Base-by-base conservation (phyloP, 1,284 basidiomycete species). In the Irpex sp. region DNA sequence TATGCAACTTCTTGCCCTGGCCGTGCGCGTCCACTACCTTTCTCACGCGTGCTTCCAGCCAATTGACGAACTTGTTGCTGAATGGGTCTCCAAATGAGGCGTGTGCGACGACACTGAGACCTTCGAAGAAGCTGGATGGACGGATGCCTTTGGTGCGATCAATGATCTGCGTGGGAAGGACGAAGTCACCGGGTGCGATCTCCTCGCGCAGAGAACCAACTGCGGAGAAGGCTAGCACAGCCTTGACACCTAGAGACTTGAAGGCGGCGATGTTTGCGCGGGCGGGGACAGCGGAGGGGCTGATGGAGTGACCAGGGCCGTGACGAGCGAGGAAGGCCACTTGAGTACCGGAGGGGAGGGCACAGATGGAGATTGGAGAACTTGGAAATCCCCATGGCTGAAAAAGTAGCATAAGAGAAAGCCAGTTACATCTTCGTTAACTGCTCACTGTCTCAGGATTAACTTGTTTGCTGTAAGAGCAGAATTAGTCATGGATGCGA, bases 181-280 rank as follows among this genome's bases (percentile, higher is more conserved):
- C 83, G 74, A 98, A 95, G 69, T 96, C 89, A 50, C 95, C 93
- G 0, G 94, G 94, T n/a, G 85, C 76, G 72, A 98, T 94, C 70
- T 98, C 95, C 76, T 99, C 97, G 54, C 94, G 84, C 50, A 99
- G 84, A n/a, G 93, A 95, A 43, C 97, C 97, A 51, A 99, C 97
- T 6, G 97, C 97, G 15, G 90, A 93, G 81, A 99, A 99, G 1
- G 96, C 95, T 65, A 98, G 81, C 70, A 99, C 87, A 49, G 89
- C 92, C 65, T 90, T 86, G 13, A 95, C 93, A 59, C 97, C 97
- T 66, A 99, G 82, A 59, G 87, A 88, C 79, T 98, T 98, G 69
- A 98, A 84, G 0, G 96, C 96, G 13, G 96, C 92, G 72, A 98
- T 96, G 82, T 99, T 98, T 67, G 96, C 97, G 58, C 93, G 88